Evolutionary conservation across 2,329 filamentous ascomycete genomes (phyloP).

Genomic region (Exophiala sp.): DNA sequence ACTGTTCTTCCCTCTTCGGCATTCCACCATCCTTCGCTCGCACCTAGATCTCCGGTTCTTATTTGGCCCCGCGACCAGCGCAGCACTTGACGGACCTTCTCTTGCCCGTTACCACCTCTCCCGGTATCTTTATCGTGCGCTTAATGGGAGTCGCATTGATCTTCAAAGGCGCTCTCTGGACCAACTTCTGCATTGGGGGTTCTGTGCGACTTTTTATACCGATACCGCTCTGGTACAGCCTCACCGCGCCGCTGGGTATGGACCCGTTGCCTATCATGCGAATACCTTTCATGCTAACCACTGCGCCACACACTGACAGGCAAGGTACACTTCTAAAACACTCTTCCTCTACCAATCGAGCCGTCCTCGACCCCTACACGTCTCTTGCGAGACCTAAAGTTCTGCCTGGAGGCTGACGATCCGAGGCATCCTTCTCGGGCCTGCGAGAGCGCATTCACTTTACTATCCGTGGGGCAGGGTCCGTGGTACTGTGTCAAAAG

Average conservation of each 20-base stretch:
- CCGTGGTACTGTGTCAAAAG: conserved; percentile 8
- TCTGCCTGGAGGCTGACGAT: conserved; percentile 7
- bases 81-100: background rate
- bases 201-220: conserved; percentile 16
- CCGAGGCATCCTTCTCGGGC: conserved; percentile 1
- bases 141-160: background rate
- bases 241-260: conserved; percentile 21
- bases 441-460: background rate
- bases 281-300: conserved; percentile 11
- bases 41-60: background rate
- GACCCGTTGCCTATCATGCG: conserved; percentile 4
- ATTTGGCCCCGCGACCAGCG: conserved; percentile 1
- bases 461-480: background rate
- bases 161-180: background rate
- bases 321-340: conserved; percentile 10
- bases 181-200: conserved; percentile 1
- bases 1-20: background rate
- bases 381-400: background rate
- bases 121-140: background rate
- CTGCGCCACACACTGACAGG: conserved; percentile 20
- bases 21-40: background rate
- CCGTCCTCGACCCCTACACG: background rate
- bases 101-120: background rate
- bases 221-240: conserved; percentile 16
- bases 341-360: conserved; percentile 8